Conservation (phyloP, 352 stramenopile genomes). For the Phytophthora crassamura region DNA sequence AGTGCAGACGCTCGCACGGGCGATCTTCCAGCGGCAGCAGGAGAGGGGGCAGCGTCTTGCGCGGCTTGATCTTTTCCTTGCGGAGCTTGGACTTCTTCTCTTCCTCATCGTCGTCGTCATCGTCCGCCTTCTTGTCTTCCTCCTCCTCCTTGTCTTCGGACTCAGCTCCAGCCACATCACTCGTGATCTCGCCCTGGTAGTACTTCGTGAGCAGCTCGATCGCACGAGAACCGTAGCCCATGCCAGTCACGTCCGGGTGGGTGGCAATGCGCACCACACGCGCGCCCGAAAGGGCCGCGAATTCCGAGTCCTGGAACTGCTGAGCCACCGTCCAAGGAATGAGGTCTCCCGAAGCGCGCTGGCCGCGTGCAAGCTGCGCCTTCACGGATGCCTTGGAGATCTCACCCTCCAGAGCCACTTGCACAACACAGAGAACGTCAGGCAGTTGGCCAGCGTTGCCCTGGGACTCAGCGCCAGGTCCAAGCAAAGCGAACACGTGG, state of each 20-base stretch:
- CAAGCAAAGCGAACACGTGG: slow-evolving; percentile 98
- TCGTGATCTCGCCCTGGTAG: slow-evolving; percentile 97
- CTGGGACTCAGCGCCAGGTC: slow-evolving; percentile 92
- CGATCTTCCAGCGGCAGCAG: slow-evolving; percentile 95
- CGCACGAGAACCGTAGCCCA: slow-evolving; percentile 98
- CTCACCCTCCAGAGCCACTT: slow-evolving; percentile 97
- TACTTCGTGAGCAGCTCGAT: slow-evolving; percentile 97
- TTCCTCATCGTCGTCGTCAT: slow-evolving; percentile 46
- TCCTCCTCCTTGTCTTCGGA: slow-evolving; percentile 39
- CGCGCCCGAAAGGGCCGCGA: slow-evolving; percentile 96
- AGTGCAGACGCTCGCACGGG: slow-evolving; percentile 96
- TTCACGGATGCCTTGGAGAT: slow-evolving; percentile 97
- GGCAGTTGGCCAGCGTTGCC: slow-evolving; percentile 93
- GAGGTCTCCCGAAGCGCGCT: slow-evolving; percentile 97
- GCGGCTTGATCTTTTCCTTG: slow-evolving; percentile 93
- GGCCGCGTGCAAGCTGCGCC: slow-evolving; percentile 95
- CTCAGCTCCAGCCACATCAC: slow-evolving; percentile 45
- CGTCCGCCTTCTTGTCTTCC: slow-evolving; percentile 41
- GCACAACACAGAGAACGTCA: slow-evolving; percentile 98
- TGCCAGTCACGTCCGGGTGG: slow-evolving; percentile 95
- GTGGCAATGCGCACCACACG: slow-evolving; percentile 98
- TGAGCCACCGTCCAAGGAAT: slow-evolving; percentile 99
- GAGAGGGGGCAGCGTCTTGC: slow-evolving; percentile 97
- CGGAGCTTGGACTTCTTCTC: slow-evolving; percentile 62
- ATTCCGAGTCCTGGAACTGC: slow-evolving; percentile 99